Percentiles rank a stretch among this genome's conserved stretches.
These are phyloP conservation scores for Sporothrix phasma DNA, from an alignment of 2,329 filamentous ascomycete species.

Conservation along the genomic window DNA sequence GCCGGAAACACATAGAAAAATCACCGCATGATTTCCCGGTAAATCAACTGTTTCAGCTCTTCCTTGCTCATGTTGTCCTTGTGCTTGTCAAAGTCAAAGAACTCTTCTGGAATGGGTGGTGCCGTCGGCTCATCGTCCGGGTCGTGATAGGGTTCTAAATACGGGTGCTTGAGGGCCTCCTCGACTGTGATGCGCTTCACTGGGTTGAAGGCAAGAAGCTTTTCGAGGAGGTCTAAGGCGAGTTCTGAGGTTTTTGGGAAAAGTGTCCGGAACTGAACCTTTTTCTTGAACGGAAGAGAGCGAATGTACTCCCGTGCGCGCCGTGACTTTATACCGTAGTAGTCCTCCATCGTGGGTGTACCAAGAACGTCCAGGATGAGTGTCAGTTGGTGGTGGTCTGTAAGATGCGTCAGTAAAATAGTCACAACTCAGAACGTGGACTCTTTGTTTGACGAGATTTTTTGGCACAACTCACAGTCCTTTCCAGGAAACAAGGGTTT, in stretches of 20 bases:
- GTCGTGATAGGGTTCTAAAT: slow-evolving; percentile 97
- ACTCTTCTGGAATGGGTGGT: slow-evolving; percentile 92
- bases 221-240: slow-evolving; percentile 87
- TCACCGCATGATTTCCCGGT: slow-evolving; percentile 81
- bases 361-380: slow-evolving; percentile 94
- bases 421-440: background rate
- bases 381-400: slow-evolving; percentile 95
- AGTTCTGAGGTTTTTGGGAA: slow-evolving; percentile 99
- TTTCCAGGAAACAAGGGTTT: slow-evolving; percentile 98
- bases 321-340: slow-evolving; percentile 98
- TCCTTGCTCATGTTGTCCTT: slow-evolving; percentile 98
- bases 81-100: slow-evolving; percentile 99
- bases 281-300: slow-evolving; percentile 98
- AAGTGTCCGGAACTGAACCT: slow-evolving; percentile 92
- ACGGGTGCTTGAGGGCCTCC: slow-evolving; percentile 93
- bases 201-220: slow-evolving; percentile 93
- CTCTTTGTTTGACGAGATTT: background rate
- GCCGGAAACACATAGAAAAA: background rate
- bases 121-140: slow-evolving; percentile 97
- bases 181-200: slow-evolving; percentile 98
- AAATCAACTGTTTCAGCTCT: slow-evolving; percentile 94
- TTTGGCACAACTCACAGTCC: slow-evolving; percentile 60
- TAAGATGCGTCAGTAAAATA: background rate
- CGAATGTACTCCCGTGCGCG: slow-evolving; percentile 97
- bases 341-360: slow-evolving; percentile 98